Base-by-base conservation (phyloP, 345 rosid species). In the Limnanthes douglasii region DNA sequence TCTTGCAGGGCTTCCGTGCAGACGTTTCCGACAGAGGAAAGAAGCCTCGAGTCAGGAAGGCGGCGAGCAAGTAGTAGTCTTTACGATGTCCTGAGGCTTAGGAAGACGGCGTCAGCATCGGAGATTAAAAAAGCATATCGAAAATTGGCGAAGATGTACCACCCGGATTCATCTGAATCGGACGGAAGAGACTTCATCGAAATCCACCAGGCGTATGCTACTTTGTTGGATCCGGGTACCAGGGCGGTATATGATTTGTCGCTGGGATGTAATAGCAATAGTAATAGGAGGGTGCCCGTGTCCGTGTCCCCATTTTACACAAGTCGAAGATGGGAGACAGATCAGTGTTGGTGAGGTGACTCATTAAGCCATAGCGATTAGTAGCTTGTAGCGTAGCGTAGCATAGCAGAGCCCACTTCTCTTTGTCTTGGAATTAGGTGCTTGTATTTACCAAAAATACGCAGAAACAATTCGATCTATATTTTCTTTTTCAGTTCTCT, bases 81-180 rank as follows among this genome's bases (percentile, higher is more conserved):
- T 4, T 79, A 79, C 62, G 82, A 75, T 31, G 30, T 75, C 2
- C 57, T 79, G 6, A 62, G 47, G 34, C 76, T 79, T 21, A 58
- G 65, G 2, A 61, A 55, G 11, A 65, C 65, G 39, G 85, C 93
- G 37, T 59, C 86, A 8, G 3, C 40, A 31, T 53, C 61, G 53
- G 82, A 75, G 66, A 79, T 79, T 39, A 79, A 75, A 66, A 50
- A 56, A 48, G 82, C 93, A 20, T 79, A 79, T 45, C 50, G 86
- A 50, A 52, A 54, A 37, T 53, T 79, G 16, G 84, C 84, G 3
- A 71, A 79, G 54, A 52, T 72, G 0, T 56, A 72, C 48, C 85
- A 74, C 57, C 81, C 92, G 0, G 81, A 79, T 15, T 63, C 73
- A 7, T 47, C 60, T 48, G 53, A 70, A 26, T 39, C 72, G 5